Evolutionary conservation across 768 basidiomycete genomes (phyloP), one percentile per base, ranked within the genome.

Genomic region (Mycena epipterygia): DNA sequence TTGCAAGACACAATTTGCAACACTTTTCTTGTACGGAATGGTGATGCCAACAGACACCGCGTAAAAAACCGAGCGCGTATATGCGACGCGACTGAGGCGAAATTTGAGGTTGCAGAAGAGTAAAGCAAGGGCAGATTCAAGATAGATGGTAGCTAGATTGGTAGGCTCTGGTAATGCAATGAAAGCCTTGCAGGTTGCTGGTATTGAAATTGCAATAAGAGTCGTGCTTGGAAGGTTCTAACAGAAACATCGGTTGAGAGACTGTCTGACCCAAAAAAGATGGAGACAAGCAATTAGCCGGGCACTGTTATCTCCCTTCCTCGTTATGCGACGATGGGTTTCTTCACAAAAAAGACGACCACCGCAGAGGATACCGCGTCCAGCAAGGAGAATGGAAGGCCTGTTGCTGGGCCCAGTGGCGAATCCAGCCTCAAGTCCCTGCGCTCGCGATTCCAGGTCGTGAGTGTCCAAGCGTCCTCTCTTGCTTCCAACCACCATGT

Each of bases 261-360:
- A 61, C 32, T 25, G 19, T 25, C 30, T 27, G 44, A 53, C 19
- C 23, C 62, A 30, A 49, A 48, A 56, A 65, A 65, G 16, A 65
- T 56, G 32, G 33, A 23, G 5, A 23, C 3, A 16, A 17, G n/a
- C 39, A 56, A 64, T 65, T 65, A 56, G 55, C 55, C 55, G 55
- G 52, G 9, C 13, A 30, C 17, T 25, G 7, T 19, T 53, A 30
- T 64, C 53, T 59, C 65, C 39, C 51, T n/a, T 33, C 21, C 29
- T 51, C 61, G 41, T 78, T 80, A 85, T 86, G 85, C 81, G 75
- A 79, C 82, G 64, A 88, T 88, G 87, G 86, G 86, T 46, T 86
- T 88, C 75, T 88, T 88, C 80, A 85, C 84, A 46, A 80, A 83
- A 80, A 88, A 85, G 78, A 73, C 80, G 48, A 84, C 85, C 75